Evolutionary conservation across 257 asterid genomes (phyloP), one percentile per base, ranked within the genome.

Genomic region (Jasminum sambac): DNA sequence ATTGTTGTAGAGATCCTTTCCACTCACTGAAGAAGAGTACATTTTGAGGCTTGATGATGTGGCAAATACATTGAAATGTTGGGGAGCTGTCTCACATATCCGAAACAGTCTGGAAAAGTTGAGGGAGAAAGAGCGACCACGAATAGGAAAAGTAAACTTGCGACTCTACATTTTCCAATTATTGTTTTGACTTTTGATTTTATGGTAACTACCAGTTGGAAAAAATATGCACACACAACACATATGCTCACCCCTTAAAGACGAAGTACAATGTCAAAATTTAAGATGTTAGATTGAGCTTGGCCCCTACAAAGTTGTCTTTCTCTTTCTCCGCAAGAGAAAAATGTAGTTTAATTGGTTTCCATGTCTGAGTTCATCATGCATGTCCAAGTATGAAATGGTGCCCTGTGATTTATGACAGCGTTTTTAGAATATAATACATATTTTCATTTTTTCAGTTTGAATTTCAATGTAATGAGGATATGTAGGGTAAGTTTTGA

Each of bases 71-170:
- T 83, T 94, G 73, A 94, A 81, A 82, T 89, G 98, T 62, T 94
- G 98, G 99, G 99, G 99, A 83, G 99, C 99, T 36, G 99, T 94
- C 76, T 94, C 99, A 6, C 99, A 94, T 76, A 75, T 94, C 48
- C 89, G 99, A 41, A 91, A 52, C 83, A 86, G 86, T 81, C 92
- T 94, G 24, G 82, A 84, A 79, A 91, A 86, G 81, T 79, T 75
- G 72, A 94, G 88, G 84, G 96, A 94, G 80, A 94, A 89, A 84
- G 98, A 94, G 80, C 89, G 99, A 39, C 98, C 98, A 59, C 90
- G 98, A 62, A 91, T 91, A 62, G 99, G 98, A 71, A 94, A 94
- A 96, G 94, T 87, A 76, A 71, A 67, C 21, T 46, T 71, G 41
- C 63, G 50, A 11, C 57, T 63, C 63, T 52, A 23, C 6, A 38